Percentiles rank a stretch among this genome's conserved stretches.
These are phyloP conservation scores for Metschnikowia reukaufii DNA, from an alignment of 805 yeast genomes.

Conservation along the genomic window DNA sequence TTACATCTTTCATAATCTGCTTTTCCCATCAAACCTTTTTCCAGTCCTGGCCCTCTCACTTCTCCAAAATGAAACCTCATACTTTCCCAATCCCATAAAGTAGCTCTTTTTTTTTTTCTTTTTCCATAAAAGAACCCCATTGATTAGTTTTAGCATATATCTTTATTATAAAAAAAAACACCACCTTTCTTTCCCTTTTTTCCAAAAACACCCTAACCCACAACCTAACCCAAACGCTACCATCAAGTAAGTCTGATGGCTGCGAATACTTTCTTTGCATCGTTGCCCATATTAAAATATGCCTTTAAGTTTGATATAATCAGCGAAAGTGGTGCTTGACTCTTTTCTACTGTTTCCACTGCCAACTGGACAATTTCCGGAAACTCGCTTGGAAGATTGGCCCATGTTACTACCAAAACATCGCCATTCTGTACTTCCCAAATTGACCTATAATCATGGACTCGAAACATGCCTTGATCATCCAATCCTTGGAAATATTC, in stretches of 20 bases:
- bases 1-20: too few relatives aligned
- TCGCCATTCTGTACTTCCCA: constrained; percentile 2
- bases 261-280: neutral
- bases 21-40: too few relatives aligned
- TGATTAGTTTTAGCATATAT: too few relatives aligned
- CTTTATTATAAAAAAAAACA: too few relatives aligned
- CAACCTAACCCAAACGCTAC: neutral
- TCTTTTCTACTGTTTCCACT: constrained; percentile 2
- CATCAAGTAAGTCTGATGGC: neutral
- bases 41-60: too few relatives aligned
- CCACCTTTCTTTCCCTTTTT: too few relatives aligned
- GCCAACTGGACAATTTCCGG: constrained; percentile 6
- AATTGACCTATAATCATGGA: neutral
- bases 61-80: too few relatives aligned
- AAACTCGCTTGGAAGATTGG: neutral
- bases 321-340: neutral
- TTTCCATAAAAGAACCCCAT: too few relatives aligned
- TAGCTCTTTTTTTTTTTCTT: too few relatives aligned
- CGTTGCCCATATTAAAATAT: constrained; percentile 3
- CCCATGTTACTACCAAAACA: constrained; percentile 1
- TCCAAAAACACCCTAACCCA: too few relatives aligned
- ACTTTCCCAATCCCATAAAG: too few relatives aligned
- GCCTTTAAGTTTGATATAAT: constrained; percentile 1
- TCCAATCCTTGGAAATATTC: neutral
- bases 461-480: neutral